Conservation (phyloP, 176 grass and related monocot genomes). For the Secale cereale region DNA sequence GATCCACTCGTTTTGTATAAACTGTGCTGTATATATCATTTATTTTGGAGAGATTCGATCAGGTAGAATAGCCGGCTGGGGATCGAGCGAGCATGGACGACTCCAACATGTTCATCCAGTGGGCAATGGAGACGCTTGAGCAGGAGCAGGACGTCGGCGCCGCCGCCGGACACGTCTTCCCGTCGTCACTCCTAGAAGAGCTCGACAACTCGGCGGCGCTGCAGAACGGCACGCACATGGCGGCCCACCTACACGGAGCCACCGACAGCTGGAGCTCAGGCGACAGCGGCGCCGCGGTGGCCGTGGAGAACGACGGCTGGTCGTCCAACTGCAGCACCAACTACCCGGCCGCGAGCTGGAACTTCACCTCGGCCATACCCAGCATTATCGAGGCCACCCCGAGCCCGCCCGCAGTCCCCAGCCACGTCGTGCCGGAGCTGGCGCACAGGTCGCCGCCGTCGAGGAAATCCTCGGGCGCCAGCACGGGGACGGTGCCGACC, state of each 20-base stretch:
- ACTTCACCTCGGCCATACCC: conserved; percentile 8
- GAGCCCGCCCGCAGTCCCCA: neutral
- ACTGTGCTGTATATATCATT: neutral
- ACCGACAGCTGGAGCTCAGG: conserved; percentile 41
- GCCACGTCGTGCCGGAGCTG: neutral
- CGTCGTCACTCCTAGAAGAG: conserved; percentile 20
- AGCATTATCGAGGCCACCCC: neutral
- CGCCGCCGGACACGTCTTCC: neutral
- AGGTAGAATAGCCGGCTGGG: neutral
- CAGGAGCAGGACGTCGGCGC: conserved; percentile 9
- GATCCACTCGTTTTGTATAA: neutral
- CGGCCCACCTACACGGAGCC: neutral
- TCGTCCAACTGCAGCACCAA: neutral
- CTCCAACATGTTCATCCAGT: conserved; percentile 38
- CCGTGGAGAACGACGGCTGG: conserved; percentile 14
- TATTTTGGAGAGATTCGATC: neutral
- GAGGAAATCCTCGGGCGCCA: neutral
- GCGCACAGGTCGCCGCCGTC: neutral
- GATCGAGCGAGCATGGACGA: conserved; percentile 22
- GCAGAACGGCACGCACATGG: neutral
- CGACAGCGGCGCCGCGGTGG: conserved; percentile 1
- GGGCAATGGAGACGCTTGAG: conserved; percentile 31
- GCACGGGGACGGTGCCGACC: neutral
- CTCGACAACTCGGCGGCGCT: neutral
- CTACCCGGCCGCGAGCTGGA: conserved; percentile 17